Conservation (phyloP, 257 asterid genomes). For the Ajuga chamaepitys region DNA sequence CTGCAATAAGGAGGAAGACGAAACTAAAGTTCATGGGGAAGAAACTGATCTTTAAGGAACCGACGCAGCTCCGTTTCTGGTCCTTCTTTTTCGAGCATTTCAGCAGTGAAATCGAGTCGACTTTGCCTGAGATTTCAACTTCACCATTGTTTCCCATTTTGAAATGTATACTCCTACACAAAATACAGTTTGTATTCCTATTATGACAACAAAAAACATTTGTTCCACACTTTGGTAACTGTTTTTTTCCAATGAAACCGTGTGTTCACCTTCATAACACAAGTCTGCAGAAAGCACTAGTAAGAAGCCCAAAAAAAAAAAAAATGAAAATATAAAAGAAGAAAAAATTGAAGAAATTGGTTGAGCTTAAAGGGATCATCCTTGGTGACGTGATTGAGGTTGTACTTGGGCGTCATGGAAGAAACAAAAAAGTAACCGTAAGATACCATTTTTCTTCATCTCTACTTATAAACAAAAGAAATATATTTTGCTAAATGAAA, state of each 20-base stretch:
- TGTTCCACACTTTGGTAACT: slow-evolving; percentile 16
- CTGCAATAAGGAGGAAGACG: too few relatives aligned
- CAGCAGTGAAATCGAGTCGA: slow-evolving; percentile 24
- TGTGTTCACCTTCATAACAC: slow-evolving; percentile 25
- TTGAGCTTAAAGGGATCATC: neutral
- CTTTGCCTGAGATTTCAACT: slow-evolving; percentile 27
- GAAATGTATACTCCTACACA: slow-evolving; percentile 24
- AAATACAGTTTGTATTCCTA: neutral
- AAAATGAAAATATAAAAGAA: neutral
- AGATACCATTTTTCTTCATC: neutral
- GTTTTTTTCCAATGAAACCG: slow-evolving; percentile 18
- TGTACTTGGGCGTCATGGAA: neutral
- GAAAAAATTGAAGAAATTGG: neutral
- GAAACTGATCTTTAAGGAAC: too few relatives aligned
- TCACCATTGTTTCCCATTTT: slow-evolving; percentile 20
- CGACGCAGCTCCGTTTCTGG: slow-evolving; percentile 19
- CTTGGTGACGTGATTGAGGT: neutral
- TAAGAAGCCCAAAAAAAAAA: too few relatives aligned
- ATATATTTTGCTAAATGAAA: neutral
- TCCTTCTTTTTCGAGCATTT: slow-evolving; percentile 20
- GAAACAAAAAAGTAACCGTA: neutral
- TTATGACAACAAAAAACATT: slow-evolving; percentile 13
- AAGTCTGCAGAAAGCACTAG: too few relatives aligned
- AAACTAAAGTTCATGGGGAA: too few relatives aligned
- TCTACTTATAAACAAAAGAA: neutral